A percentile compares a stretch with the other conserved stretches of the same genome.
Conservation (phyloP, 768 basidiomycete genomes). For the Lentinula sp. region DNA sequence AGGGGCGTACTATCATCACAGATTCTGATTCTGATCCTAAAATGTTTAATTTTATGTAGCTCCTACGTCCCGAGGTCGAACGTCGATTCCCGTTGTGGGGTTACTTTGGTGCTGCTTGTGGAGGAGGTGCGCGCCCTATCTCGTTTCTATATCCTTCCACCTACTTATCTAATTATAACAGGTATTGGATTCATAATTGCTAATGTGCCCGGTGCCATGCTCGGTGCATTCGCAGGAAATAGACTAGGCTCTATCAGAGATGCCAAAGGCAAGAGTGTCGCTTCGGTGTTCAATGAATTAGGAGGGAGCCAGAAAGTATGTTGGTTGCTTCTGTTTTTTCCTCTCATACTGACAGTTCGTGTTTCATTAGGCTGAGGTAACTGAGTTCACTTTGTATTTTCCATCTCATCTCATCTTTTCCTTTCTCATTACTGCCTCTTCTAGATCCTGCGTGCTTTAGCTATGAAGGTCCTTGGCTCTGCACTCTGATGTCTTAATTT, state of each 20-base stretch:
- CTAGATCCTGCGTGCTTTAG: slow-evolving; percentile 76
- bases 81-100: slow-evolving; percentile 68
- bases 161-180: slow-evolving; percentile 66
- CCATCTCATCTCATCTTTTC: background rate
- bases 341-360: background rate
- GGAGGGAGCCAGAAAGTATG: slow-evolving; percentile 59
- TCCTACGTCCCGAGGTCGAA: slow-evolving; percentile 79
- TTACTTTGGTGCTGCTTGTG: slow-evolving; percentile 45
- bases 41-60: slow-evolving; percentile 26
- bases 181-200: slow-evolving; percentile 40
- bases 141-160: background rate
- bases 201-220: slow-evolving; percentile 55
- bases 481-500: slow-evolving; percentile 25
- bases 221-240: slow-evolving; percentile 86
- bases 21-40: background rate
- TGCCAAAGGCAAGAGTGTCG: slow-evolving; percentile 92
- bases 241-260: slow-evolving; percentile 88
- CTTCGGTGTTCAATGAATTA: slow-evolving; percentile 77
- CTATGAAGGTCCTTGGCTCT: slow-evolving; percentile 77
- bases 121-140: slow-evolving; percentile 31
- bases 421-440: background rate
- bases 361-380: slow-evolving; percentile 59
- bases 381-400: background rate
- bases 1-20: slow-evolving; percentile 39
- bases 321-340: background rate